Percentiles rank a stretch among this genome's conserved stretches.
These are phyloP conservation scores for Fusarium sp. DNA, from an alignment of 2,329 filamentous ascomycete genomes.

Conservation along the genomic window DNA sequence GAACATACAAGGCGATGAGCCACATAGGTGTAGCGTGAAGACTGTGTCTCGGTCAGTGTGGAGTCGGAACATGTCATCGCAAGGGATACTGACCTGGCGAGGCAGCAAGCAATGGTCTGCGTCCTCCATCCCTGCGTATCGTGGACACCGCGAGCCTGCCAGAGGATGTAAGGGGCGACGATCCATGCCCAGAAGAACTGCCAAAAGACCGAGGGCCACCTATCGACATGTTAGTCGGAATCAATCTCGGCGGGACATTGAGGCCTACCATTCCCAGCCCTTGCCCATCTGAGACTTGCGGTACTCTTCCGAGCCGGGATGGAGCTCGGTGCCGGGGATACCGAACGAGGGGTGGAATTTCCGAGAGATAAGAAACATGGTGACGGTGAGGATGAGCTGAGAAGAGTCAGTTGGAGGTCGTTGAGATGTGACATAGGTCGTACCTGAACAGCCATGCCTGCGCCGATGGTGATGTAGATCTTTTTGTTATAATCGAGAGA, in stretches of 20 bases:
- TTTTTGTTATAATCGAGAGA: constrained; percentile 60
- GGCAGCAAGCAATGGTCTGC: constrained; percentile 68
- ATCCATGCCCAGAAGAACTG: constrained; percentile 74
- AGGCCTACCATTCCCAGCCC: constrained; percentile 74
- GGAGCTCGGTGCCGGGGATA: constrained; percentile 71
- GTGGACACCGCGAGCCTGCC: constrained; percentile 68
- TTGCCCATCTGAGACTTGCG: constrained; percentile 57
- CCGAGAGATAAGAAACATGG: constrained; percentile 72
- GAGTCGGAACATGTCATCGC: background rate
- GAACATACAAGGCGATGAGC: constrained; percentile 69
- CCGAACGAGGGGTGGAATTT: constrained; percentile 74
- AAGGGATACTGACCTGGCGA: constrained; percentile 55
- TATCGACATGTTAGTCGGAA: constrained; percentile 31
- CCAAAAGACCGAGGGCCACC: constrained; percentile 74
- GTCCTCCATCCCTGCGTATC: constrained; percentile 76
- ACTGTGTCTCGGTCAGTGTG: constrained; percentile 49
- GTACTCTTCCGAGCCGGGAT: constrained; percentile 63
- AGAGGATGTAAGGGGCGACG: constrained; percentile 71
- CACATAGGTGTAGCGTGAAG: constrained; percentile 76
- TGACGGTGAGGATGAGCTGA: constrained; percentile 67
- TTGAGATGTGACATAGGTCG: constrained; percentile 7
- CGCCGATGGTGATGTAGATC: constrained; percentile 62
- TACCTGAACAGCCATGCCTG: constrained; percentile 70
- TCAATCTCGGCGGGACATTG: background rate
- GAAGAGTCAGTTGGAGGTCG: background rate